phyloP scores from a whole-genome alignment of 2,329 filamentous ascomycete species.

The Aspergillus pseudonomiae region DNA sequence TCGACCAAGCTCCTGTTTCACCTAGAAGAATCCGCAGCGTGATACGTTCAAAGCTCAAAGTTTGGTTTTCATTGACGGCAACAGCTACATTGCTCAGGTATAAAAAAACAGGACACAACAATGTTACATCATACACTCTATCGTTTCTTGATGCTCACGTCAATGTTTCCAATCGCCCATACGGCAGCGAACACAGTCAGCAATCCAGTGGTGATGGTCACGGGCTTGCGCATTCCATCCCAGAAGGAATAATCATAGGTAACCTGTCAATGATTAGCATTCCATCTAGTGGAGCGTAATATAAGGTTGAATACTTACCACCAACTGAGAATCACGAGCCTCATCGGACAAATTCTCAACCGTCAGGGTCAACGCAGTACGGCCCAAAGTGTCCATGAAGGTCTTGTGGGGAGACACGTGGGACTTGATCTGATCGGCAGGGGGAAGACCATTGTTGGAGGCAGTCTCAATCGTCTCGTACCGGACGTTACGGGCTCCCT shows the following conservation, averaged over 20 bases:
- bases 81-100: conserved; percentile 15
- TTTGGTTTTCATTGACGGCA: neutral
- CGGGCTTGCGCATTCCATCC: conserved; percentile 80
- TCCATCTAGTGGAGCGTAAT: neutral
- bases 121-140: conserved; percentile 23
- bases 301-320: conserved; percentile 52
- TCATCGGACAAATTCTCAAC: conserved; percentile 90
- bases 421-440: conserved; percentile 57
- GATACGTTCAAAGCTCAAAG: neutral
- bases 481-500: conserved; percentile 70
- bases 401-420: conserved; percentile 73
- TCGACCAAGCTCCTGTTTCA: neutral
- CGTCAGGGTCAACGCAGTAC: conserved; percentile 78
- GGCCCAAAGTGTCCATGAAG: conserved; percentile 90
- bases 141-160: conserved; percentile 75
- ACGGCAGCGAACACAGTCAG: conserved; percentile 73
- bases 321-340: conserved; percentile 76
- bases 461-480: conserved; percentile 76
- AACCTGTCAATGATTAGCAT: conserved; percentile 48
- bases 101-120: conserved; percentile 16
- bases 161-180: conserved; percentile 76
- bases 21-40: neutral
- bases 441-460: conserved; percentile 66
- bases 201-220: conserved; percentile 75
- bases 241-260: conserved; percentile 81